Evolutionary conservation across 2,329 filamentous ascomycete genomes (phyloP).

Genomic region (Mariannaea sp.): DNA sequence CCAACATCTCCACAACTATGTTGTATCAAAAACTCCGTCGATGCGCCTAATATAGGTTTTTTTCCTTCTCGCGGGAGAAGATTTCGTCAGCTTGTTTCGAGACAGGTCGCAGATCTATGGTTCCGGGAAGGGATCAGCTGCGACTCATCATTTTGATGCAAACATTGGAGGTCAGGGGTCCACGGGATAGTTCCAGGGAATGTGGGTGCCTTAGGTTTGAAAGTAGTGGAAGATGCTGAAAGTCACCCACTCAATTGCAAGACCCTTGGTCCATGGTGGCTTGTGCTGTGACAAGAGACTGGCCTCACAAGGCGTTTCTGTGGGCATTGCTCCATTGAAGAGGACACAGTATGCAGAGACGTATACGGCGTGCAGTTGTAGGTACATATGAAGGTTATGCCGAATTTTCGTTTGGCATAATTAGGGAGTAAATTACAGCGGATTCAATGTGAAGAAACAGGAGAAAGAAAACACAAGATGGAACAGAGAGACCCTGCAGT

Average conservation of each 20-base stretch:
- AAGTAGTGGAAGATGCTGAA: slow-evolving; percentile 26
- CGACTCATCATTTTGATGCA: slow-evolving; percentile 23
- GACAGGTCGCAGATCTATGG: slow-evolving; percentile 31
- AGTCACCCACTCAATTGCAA: no score
- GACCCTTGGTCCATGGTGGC: no score
- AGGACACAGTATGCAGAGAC: slow-evolving; percentile 19
- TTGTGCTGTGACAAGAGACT: slow-evolving; percentile 12
- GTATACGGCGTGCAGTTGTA: no score
- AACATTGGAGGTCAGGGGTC: slow-evolving; percentile 16
- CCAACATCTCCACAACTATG: slow-evolving; percentile 16
- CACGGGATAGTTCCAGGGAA: slow-evolving; percentile 25
- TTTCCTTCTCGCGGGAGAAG: neutral
- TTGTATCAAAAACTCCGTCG: neutral
- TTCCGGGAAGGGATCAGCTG: slow-evolving; percentile 25
- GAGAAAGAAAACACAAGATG: neutral
- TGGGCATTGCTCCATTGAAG: slow-evolving; percentile 8
- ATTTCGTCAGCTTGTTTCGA: slow-evolving; percentile 32
- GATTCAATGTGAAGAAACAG: no score
- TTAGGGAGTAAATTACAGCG: no score
- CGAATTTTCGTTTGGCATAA: no score
- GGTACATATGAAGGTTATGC: no score
- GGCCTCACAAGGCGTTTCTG: slow-evolving; percentile 27
- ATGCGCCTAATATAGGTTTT: neutral
- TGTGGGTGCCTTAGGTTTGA: slow-evolving; percentile 31
- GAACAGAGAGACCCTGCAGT: no score